These are phyloP conservation scores for Globisporangium mamillatum DNA, from an alignment of 352 stramenopile genomes.

Conservation along the genomic window DNA sequence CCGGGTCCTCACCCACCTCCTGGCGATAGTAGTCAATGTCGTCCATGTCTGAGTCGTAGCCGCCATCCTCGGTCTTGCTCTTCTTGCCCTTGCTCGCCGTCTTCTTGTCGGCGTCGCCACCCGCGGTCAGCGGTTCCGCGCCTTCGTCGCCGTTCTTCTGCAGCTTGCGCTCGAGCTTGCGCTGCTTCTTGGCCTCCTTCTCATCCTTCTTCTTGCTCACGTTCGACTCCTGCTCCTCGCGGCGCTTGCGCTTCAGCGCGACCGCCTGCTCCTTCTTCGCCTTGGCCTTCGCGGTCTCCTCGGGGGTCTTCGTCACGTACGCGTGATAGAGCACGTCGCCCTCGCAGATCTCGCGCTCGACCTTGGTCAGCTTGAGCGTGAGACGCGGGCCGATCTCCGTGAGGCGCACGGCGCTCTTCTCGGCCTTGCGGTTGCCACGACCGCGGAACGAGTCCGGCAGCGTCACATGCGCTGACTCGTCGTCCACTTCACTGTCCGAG, in stretches of 20 bases:
- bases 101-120: slow-evolving; percentile 42
- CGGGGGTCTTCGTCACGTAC: slow-evolving; percentile 86
- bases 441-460: slow-evolving; percentile 91
- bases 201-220: slow-evolving; percentile 86
- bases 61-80: slow-evolving; percentile 19
- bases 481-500: slow-evolving; percentile 96
- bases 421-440: slow-evolving; percentile 88
- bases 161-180: slow-evolving; percentile 60
- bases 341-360: slow-evolving; percentile 94
- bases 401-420: slow-evolving; percentile 94
- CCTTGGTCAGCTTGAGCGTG: slow-evolving; percentile 94
- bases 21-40: slow-evolving; percentile 83
- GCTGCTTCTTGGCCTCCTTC: slow-evolving; percentile 77
- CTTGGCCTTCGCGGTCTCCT: slow-evolving; percentile 80
- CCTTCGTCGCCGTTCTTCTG: slow-evolving; percentile 35
- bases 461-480: slow-evolving; percentile 91
- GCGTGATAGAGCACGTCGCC: slow-evolving; percentile 98
- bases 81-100: slow-evolving; percentile 22
- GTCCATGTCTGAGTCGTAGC: slow-evolving; percentile 66
- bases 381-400: slow-evolving; percentile 95
- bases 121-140: slow-evolving; percentile 6
- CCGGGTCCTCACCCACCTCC: slow-evolving; percentile 77
- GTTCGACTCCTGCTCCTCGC: slow-evolving; percentile 88
- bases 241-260: slow-evolving; percentile 80
- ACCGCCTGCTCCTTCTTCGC: slow-evolving; percentile 66